These are phyloP conservation scores for Blastocystis sp. DNA, from an alignment of 352 stramenopile genomes.

Conservation along the genomic window DNA sequence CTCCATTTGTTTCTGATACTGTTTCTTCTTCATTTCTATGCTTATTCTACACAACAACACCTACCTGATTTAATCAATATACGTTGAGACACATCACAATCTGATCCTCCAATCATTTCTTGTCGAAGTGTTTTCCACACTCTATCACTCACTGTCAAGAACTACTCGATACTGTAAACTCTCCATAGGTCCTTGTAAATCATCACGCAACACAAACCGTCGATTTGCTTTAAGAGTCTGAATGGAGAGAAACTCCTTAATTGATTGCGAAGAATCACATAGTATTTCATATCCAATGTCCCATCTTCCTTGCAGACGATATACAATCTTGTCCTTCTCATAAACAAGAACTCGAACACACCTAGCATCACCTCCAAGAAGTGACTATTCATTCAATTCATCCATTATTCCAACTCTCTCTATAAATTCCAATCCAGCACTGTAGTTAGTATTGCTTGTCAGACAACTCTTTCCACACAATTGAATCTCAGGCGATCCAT, in stretches of 20 bases:
- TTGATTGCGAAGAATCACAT: neutral
- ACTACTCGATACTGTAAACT: neutral
- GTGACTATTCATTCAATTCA: neutral
- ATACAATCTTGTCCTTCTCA: neutral
- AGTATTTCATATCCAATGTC: slow-evolving; percentile 44
- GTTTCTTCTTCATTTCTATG: slow-evolving; percentile 30
- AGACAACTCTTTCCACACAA: neutral
- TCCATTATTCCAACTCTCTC: neutral
- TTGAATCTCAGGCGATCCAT: slow-evolving; percentile 6
- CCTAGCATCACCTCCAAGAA: neutral
- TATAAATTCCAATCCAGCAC: neutral
- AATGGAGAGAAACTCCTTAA: neutral
- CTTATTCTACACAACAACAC: neutral
- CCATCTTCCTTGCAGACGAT: slow-evolving; percentile 12
- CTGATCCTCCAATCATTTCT: slow-evolving; percentile 14
- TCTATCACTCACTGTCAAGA: neutral
- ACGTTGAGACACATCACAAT: neutral
- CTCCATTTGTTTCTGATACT: neutral
- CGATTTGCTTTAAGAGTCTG: neutral
- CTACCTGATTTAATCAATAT: neutral
- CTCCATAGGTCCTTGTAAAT: slow-evolving; percentile 17
- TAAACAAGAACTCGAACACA: neutral
- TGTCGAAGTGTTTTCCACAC: slow-evolving; percentile 25
- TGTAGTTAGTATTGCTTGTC: neutral
- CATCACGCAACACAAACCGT: neutral